Percentiles rank a stretch among this genome's conserved stretches.
Evolutionary conservation across 31 red algal species (phyloP).

Genomic region (Odonthalia washingtoniensis): DNA sequence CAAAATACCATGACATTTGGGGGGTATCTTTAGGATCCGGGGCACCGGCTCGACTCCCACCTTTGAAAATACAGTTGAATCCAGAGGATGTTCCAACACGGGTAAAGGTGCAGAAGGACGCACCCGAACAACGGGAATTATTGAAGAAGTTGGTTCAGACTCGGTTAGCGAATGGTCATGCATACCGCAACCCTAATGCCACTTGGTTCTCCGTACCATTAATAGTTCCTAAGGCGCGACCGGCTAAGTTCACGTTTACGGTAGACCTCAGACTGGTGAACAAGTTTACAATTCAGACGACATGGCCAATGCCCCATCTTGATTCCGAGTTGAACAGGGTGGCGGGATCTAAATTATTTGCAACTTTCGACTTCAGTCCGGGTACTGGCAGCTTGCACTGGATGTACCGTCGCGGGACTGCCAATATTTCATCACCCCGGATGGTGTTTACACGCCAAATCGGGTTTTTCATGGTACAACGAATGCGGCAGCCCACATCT

Average conservation of each 20-base stretch:
- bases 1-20: too few species aligned
- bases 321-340: background rate
- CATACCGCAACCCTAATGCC: background rate
- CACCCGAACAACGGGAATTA: too few species aligned
- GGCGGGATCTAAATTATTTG: too few species aligned
- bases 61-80: too few species aligned
- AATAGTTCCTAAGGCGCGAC: background rate
- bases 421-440: constrained; percentile 33
- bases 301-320: constrained; percentile 13
- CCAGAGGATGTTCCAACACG: too few species aligned
- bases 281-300: background rate
- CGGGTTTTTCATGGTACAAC: constrained; percentile 40
- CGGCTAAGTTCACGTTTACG: background rate
- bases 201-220: constrained; percentile 4
- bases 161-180: too few species aligned
- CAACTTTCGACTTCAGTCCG: too few species aligned
- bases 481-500: constrained; percentile 17
- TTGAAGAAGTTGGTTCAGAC: too few species aligned
- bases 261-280: constrained; percentile 13
- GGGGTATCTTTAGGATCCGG: too few species aligned
- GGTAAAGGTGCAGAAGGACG: too few species aligned
- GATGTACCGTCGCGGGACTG: constrained; percentile 11
- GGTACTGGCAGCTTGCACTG: constrained; percentile 33
- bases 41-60: too few species aligned
- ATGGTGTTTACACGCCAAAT: constrained; percentile 17